Evolutionary conservation across 73 alveolate species (phyloP).

Genomic region (Tetrahymena elliotti): DNA sequence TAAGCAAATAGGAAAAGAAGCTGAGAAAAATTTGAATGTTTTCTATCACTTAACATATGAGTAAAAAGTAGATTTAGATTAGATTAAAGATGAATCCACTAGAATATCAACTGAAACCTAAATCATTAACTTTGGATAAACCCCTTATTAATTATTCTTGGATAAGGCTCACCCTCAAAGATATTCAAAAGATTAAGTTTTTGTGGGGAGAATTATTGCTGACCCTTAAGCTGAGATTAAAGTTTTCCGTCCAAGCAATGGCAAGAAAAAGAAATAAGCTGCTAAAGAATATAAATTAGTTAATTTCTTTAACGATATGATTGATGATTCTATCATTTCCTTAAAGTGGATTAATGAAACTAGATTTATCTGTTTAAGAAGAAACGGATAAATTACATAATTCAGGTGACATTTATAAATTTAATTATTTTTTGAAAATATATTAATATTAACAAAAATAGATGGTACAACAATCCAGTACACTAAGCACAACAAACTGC

Average conservation of each 20-base stretch:
- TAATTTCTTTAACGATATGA: slow-evolving; percentile 68
- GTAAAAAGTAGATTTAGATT: slow-evolving; percentile 72
- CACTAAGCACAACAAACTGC: slow-evolving; percentile 11
- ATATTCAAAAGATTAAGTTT: slow-evolving; percentile 51
- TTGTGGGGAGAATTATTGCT: slow-evolving; percentile 75
- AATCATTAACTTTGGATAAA: slow-evolving; percentile 27
- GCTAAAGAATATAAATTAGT: slow-evolving; percentile 71
- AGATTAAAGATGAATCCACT: slow-evolving; percentile 46
- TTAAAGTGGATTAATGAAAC: slow-evolving; percentile 40
- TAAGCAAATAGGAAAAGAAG: slow-evolving; percentile 82
- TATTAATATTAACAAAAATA: neutral
- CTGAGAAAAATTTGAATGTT: slow-evolving; percentile 70
- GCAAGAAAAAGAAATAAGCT: slow-evolving; percentile 77
- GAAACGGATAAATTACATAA: slow-evolving; percentile 29
- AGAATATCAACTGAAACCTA: slow-evolving; percentile 29
- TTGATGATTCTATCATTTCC: slow-evolving; percentile 80
- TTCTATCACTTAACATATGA: slow-evolving; percentile 79
- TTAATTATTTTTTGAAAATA: neutral
- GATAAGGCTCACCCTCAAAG: slow-evolving; percentile 25
- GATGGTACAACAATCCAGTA: slow-evolving; percentile 42
- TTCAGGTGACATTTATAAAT: slow-evolving; percentile 43
- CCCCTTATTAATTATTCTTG: slow-evolving; percentile 16
- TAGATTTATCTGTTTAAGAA: slow-evolving; percentile 25
- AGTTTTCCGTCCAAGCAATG: slow-evolving; percentile 70
- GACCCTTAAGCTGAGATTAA: slow-evolving; percentile 56